Percentiles rank a stretch among this genome's conserved stretches.
phyloP scores from a whole-genome alignment of 148 eudicot genomes.

The Pouteria glomerata region DNA sequence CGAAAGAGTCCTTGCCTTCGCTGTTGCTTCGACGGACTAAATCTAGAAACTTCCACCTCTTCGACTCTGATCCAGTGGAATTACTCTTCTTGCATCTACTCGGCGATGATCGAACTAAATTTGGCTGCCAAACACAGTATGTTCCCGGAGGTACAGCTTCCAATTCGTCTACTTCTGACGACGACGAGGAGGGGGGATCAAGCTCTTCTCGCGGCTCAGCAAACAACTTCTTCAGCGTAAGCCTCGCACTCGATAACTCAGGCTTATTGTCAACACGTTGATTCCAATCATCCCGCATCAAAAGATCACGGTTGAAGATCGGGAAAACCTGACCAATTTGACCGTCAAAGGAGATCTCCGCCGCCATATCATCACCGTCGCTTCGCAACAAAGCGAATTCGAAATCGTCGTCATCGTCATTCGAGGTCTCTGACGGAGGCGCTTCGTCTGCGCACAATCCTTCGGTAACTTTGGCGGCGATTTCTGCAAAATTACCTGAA shows the following conservation, averaged over 20 bases:
- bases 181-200: conserved; percentile 26
- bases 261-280: background rate
- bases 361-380: background rate
- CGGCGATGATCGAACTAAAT: conserved; percentile 21
- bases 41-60: conserved; percentile 37
- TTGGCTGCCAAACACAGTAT: conserved; percentile 52
- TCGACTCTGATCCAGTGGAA: conserved; percentile 49
- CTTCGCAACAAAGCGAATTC: conserved; percentile 25
- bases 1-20: conserved; percentile 39
- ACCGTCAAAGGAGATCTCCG: conserved; percentile 7
- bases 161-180: conserved; percentile 41
- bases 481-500: background rate
- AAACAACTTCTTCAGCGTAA: conserved; percentile 30
- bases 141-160: conserved; percentile 29
- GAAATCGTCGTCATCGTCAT: conserved; percentile 21
- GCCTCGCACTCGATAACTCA: background rate
- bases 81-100: conserved; percentile 42
- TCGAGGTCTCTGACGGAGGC: no score
- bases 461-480: background rate
- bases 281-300: background rate
- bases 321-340: conserved; percentile 20
- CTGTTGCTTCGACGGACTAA: conserved; percentile 42
- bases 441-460: background rate
- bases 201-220: conserved; percentile 10
- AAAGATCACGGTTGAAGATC: conserved; percentile 31